Evolutionary conservation across 2,329 filamentous ascomycete species (phyloP).

Genomic region (Ophiosphaerella korrae): DNA sequence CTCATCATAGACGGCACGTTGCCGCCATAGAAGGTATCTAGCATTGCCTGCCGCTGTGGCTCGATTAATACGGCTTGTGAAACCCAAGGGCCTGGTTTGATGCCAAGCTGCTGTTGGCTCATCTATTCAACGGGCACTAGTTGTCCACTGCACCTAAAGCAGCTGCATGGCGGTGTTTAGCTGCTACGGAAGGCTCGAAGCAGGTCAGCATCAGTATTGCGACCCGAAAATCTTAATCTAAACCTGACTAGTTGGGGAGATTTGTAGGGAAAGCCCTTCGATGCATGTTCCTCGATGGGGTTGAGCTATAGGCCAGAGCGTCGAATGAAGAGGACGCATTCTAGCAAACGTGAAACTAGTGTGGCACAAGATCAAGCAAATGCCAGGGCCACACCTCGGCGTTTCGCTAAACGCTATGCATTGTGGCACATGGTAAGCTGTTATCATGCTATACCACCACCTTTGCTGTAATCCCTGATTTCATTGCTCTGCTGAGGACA

Average conservation of each 20-base stretch:
- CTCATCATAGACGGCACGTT: conserved; percentile 18
- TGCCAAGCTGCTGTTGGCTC: conserved; percentile 25
- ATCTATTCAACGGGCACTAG: conserved; percentile 34
- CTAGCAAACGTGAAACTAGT: conserved; percentile 26
- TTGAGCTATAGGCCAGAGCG: conserved; percentile 11
- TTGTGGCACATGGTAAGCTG: conserved; percentile 4
- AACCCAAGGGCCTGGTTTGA: conserved; percentile 19
- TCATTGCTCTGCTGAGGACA: not conserved
- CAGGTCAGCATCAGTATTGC: conserved; percentile 21
- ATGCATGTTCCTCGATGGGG: conserved; percentile 22
- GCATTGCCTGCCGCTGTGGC: conserved; percentile 13
- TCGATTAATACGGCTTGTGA: not conserved
- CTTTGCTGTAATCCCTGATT: not conserved
- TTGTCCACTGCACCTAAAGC: conserved; percentile 3
- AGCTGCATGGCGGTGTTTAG: conserved; percentile 18
- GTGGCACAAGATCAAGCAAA: conserved; percentile 17
- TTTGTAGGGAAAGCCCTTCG: conserved; percentile 23
- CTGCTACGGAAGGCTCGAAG: conserved; percentile 25
- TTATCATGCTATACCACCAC: conserved; percentile 5
- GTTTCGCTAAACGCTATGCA: conserved; percentile 36
- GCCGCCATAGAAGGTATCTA: conserved; percentile 16
- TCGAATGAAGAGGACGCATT: conserved; percentile 22
- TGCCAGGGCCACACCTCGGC: conserved; percentile 19
- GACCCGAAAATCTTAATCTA: conserved; percentile 27
- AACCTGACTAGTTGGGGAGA: conserved; percentile 17